Base-by-base conservation (phyloP, 176 grass and related monocot genomes). In the Typha latifolia region DNA sequence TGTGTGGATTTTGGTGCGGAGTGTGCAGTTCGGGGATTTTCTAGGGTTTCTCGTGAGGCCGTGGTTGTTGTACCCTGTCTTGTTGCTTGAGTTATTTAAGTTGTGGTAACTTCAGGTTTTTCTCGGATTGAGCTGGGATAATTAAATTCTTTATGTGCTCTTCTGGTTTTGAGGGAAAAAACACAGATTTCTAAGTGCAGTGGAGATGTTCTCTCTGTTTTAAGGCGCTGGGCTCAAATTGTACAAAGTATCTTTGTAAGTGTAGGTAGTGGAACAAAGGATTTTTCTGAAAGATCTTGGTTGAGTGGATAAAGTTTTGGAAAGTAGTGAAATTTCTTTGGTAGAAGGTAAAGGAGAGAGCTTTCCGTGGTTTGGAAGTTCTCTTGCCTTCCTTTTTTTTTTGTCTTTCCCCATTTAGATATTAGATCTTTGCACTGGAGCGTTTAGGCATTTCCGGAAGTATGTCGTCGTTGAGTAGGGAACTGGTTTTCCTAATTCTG, bases 391-490 rank as follows among this genome's bases (percentile, higher is more conserved):
- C 8, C 14, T 56, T 5, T 20, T 10, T 56, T 29, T 56, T 56
- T 5, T 56, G 6, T 56, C 52, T 56, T 6, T 18, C 19, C 14
- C 19, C 6, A 56, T 56, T 16, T 56, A 56, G 14, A 56, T 56
- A 62, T 37, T 61, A 51, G 16, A 68, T 32, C 73, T 81, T 63
- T 89, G 79, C 70, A 82, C 90, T 94, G 90, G 90, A 94, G 68
- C 90, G 81, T 68, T 82, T 63, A 77, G 85, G 90, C 68, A 87
- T 87, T 75, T 76, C 79, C 14, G 82, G 82, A 79, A 79, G 78
- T 84, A 94, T 94, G 90, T 94, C 90, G 69, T 94, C 90, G 50
- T 78, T 94, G 26, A 94, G 90, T 81, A 85, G 90, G 90, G 90
- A 94, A 81, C 80, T 94, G 16, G 90, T 94, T 47, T 94, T 94